Base-by-base conservation (phyloP, 2,329 filamentous ascomycete species). In the Colletotrichum aenigma region DNA sequence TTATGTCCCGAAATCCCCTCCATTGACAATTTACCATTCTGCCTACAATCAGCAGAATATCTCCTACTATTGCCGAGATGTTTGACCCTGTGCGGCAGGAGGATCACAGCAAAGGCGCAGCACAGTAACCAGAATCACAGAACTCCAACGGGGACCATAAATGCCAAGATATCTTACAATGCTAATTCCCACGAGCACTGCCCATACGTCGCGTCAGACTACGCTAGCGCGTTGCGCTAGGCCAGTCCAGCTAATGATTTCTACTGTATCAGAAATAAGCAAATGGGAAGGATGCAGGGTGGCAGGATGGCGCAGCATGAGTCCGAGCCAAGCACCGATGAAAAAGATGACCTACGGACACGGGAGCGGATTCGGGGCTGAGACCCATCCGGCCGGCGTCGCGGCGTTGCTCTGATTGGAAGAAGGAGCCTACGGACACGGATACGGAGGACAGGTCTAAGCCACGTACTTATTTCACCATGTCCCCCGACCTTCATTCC, bases 401-500 rank as follows among this genome's bases (percentile, higher is more conserved):
- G 26, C 55, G 18, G 16, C n/a, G 28, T 12, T 6, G 4, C 56
- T 38, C 15, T n/a, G 36, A 43, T 58, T 64, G 66, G 71, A 26
- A 38, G 24, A 26, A 16, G 15, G 28, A 6, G 12, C 71, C 71
- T 74, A 71, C 71, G 66, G 71, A 74, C 71, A 71, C 71, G 71
- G 71, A 71, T 43, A 65, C 71, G 71, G 71, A 58, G 15, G 7
- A 7, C 4, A 15, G 4, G 24, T 65, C 34, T 36, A 71, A 60
- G 66, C 67, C 60, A 48, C 66, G 26, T 55, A 62, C 61, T 62
- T 69, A 38, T 38, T 28, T n/a, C 13, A n/a, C 24, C 21, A 30
- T 18, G 18, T 26, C 18, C 38, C 65, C 36, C 18, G 24, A 34
- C 4, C n/a, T 36, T 32, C 18, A 9, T 62, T 9, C 80, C 84